These are phyloP conservation scores for Aspergillus neotritici DNA, from an alignment of 2,329 filamentous ascomycete genomes.

Conservation along the genomic window DNA sequence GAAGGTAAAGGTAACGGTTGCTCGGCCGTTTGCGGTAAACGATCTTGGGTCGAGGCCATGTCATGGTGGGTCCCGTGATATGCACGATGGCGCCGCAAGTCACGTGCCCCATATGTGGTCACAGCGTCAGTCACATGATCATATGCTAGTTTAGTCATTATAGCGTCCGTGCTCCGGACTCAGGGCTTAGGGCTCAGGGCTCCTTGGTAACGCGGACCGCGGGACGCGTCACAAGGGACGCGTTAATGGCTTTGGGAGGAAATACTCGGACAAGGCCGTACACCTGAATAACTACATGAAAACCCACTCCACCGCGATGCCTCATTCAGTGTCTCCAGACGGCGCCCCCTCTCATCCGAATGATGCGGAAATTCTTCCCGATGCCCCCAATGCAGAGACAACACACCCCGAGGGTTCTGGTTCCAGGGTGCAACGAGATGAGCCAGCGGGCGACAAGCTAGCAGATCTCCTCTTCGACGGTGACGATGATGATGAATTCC, in stretches of 20 bases:
- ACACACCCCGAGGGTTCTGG: conserved; percentile 7
- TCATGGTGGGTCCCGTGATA: background rate
- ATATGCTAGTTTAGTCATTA: no score
- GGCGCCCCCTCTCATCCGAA: conserved; percentile 38
- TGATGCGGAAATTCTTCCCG: conserved; percentile 39
- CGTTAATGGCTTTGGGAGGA: conserved; percentile 15
- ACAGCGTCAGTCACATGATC: background rate
- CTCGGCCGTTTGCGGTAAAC: background rate
- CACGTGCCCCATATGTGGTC: no score
- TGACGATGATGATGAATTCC: conserved; percentile 52
- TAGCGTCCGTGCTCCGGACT: conserved; percentile 7
- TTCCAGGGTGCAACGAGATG: conserved; percentile 10
- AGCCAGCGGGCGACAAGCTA: conserved; percentile 38
- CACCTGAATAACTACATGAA: background rate
- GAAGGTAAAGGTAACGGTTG: no score
- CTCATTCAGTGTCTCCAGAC: conserved; percentile 31
- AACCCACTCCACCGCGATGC: conserved; percentile 23
- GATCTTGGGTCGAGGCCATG: background rate
- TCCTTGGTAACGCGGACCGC: conserved; percentile 17
- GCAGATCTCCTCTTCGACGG: conserved; percentile 57
- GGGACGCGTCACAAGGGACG: conserved; percentile 17
- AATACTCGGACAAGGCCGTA: conserved; percentile 5
- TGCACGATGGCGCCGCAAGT: no score
- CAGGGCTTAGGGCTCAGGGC: conserved; percentile 23
- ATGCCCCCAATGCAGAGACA: conserved; percentile 27